Percentiles rank a stretch among this genome's conserved stretches.
phyloP scores from a whole-genome alignment of 352 stramenopile genomes.

The Phytopythium mirpurense region DNA sequence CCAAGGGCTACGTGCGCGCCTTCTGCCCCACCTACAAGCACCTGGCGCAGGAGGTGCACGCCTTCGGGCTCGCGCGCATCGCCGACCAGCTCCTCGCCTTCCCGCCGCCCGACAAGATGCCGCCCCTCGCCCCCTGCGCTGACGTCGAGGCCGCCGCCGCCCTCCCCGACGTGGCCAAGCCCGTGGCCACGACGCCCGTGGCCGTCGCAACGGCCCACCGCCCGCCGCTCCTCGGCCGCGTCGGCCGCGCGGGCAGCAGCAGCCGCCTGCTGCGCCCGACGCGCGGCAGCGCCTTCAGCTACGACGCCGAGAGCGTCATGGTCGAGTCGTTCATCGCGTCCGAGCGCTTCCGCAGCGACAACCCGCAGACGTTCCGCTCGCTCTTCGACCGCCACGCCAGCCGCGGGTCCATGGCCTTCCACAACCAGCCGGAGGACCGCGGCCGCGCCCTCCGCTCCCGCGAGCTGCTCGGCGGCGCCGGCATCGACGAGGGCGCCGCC shows the following conservation, averaged over 20 bases:
- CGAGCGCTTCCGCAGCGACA: constrained; percentile 45
- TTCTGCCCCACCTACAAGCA: constrained; percentile 84
- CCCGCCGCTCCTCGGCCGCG: constrained; percentile 19
- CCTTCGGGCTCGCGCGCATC: constrained; percentile 50
- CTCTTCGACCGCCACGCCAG: constrained; percentile 81
- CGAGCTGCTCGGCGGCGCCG: constrained; percentile 5
- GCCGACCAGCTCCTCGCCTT: constrained; percentile 74
- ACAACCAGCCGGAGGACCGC: constrained; percentile 33
- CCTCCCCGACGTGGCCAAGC: constrained; percentile 20
- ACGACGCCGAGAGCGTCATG: constrained; percentile 87
- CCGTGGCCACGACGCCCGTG: constrained; percentile 9
- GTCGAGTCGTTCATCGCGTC: constrained; percentile 85
- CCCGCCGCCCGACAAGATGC: constrained; percentile 70
- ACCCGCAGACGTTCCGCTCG: constrained; percentile 33
- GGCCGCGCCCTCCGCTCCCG: constrained; percentile 9
- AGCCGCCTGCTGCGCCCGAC: constrained; percentile 26
- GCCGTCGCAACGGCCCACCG: constrained; percentile 22
- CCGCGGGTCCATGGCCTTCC: constrained; percentile 80
- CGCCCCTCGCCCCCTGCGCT: constrained; percentile 24
- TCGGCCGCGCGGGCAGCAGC: constrained; percentile 19
- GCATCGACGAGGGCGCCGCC: not conserved
- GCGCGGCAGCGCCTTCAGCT: constrained; percentile 82
- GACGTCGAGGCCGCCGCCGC: constrained; percentile 17
- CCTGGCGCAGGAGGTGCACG: constrained; percentile 79
- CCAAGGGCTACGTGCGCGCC: constrained; percentile 80